Evolutionary conservation across 805 yeast species (phyloP).

Genomic region (Candida broadrunensis): DNA sequence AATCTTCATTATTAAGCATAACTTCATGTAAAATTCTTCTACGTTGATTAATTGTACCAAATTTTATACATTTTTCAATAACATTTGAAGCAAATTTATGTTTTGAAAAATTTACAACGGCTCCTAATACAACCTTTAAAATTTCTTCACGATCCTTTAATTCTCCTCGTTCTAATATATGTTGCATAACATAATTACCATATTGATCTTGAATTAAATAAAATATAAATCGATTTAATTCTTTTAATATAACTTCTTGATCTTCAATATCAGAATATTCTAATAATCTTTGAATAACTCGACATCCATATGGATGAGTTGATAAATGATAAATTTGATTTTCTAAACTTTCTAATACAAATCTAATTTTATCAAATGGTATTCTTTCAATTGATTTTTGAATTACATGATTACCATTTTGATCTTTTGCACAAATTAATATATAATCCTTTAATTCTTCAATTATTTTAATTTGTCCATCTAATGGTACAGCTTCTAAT

Average conservation of each 20-base stretch:
- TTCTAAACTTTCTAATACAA: conserved; percentile 68
- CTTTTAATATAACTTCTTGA: conserved; percentile 64
- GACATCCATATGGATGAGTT: conserved; percentile 95
- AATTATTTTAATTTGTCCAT: conserved; percentile 66
- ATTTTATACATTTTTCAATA: conserved; percentile 86
- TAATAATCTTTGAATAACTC: conserved; percentile 89
- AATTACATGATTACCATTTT: conserved; percentile 96
- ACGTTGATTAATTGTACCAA: conserved; percentile 65
- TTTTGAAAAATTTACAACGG: conserved; percentile 79
- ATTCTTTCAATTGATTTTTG: conserved; percentile 90
- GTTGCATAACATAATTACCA: conserved; percentile 97
- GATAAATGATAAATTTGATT: conserved; percentile 79
- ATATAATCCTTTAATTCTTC: conserved; percentile 73
- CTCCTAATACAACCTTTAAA: conserved; percentile 63
- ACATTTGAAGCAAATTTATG: conserved; percentile 98
- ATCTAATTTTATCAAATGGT: conserved; percentile 66
- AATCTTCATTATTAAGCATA: conserved; percentile 49
- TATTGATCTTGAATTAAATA: conserved; percentile 91
- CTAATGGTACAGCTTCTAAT: conserved; percentile 63
- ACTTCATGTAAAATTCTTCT: conserved; percentile 63
- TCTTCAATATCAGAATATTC: conserved; percentile 71
- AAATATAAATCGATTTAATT: conserved; percentile 68
- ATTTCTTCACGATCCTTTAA: conserved; percentile 58
- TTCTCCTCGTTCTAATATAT: conserved; percentile 84
- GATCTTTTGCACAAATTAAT: conserved; percentile 64